phyloP scores from a whole-genome alignment of 2,329 filamentous ascomycete species.

The Nannizzia gypsea region DNA sequence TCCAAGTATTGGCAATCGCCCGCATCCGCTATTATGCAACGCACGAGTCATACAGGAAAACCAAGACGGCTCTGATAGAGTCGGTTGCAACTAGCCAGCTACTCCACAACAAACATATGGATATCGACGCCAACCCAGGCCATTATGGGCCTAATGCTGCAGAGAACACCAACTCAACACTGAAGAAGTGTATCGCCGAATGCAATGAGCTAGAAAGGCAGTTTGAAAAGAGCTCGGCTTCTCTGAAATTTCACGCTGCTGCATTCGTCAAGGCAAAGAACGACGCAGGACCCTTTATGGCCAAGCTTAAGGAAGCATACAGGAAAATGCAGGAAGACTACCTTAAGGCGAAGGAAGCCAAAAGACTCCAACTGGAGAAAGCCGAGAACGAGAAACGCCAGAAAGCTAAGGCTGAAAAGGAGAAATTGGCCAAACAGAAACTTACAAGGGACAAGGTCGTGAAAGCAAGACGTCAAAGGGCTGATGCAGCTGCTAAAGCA shows the following conservation, averaged over 20 bases:
- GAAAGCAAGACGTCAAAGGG: not conserved
- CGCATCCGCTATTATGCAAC: conserved; percentile 9
- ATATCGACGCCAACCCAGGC: not conserved
- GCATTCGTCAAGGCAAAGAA: not conserved
- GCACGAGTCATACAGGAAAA: not conserved
- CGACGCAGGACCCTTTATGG: not conserved
- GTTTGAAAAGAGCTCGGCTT: not conserved
- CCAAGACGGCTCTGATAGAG: not conserved
- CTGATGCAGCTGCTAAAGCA: not conserved
- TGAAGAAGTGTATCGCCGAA: not conserved
- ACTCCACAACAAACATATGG: not conserved
- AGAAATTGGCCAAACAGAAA: not conserved
- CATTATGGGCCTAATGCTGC: not conserved
- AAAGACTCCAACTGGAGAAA: not conserved
- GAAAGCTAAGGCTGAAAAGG: too few species aligned
- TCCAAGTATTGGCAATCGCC: conserved; percentile 1
- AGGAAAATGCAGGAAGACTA: not conserved
- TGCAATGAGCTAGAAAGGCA: too few species aligned
- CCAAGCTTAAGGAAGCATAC: not conserved
- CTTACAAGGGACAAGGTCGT: not conserved
- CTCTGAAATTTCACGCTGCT: not conserved
- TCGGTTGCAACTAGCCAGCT: not conserved
- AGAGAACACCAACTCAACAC: not conserved
- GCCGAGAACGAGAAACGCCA: not conserved
- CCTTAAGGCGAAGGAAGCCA: not conserved